Base-by-base conservation (phyloP, 2,329 filamentous ascomycete species). In the Arthrobotrys entomopaga region DNA sequence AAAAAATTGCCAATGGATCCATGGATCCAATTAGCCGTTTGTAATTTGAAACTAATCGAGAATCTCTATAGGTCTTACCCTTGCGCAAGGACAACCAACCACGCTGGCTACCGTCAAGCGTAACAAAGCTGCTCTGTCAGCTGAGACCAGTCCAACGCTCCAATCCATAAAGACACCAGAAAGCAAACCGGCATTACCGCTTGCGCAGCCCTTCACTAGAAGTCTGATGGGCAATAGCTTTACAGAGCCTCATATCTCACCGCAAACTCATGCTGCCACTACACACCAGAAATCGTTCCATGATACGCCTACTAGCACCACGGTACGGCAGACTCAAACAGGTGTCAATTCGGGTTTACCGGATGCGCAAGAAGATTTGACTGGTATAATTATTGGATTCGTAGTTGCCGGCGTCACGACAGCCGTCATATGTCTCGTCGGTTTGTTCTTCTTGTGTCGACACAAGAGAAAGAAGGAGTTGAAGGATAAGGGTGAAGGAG, bases 371-470 rank as follows among this genome's bases (percentile, higher is more conserved):
- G 46, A 73, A 11, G 15, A 56, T 40, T 49, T 63, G 24, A 49
- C 54, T 5, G 69, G 70, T n/a, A 63, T 67, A n/a, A 58, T 74
- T 11, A 38, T 67, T 15, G 70, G 70, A 19, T 29, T 74, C 8
- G 63, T 74, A n/a, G 61, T 52, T 15, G 70, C 63, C 1, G 61
- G 61, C 6, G 38, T 74, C 16, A 74, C 70, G 10, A 67, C 63
- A 6, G 50, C 57, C 11, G 22, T 74, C 15, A 66, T 74, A 16
- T 63, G 64, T 22, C 42, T 67, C 1, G 29, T 74, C 16, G 57
- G 52, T 0, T n/a, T 74, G n/a, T 63, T 74, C 38, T 74, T 74
- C 49, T 74, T 74, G 34, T 74, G 70, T 34, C 53, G 61, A 19
- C 40, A 63, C 22, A 74, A 61, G 24, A 38, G 61, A 34, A 66